These are phyloP conservation scores for Diophrys appendiculata DNA, from an alignment of 73 alveolate species.

Conservation along the genomic window DNA sequence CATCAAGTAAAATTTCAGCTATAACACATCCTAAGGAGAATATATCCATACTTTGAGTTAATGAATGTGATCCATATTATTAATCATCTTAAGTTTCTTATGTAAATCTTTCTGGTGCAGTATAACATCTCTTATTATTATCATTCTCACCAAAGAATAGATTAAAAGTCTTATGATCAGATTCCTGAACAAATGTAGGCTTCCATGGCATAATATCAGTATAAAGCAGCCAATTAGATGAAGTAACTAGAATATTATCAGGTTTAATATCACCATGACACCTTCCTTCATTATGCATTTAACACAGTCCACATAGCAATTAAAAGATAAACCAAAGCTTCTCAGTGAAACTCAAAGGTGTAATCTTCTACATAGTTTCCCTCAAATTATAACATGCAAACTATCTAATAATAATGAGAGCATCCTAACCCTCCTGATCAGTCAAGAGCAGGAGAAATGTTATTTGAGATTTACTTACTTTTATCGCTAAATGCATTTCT, in stretches of 20 bases:
- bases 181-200: slow-evolving; percentile 71
- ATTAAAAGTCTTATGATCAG: slow-evolving; percentile 71
- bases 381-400: slow-evolving; percentile 72
- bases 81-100: slow-evolving; percentile 32
- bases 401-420: slow-evolving; percentile 64
- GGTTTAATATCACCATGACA: slow-evolving; percentile 93
- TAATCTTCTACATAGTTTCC: slow-evolving; percentile 70
- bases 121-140: slow-evolving; percentile 81
- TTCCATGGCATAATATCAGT: slow-evolving; percentile 78
- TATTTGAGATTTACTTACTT: neutral
- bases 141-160: slow-evolving; percentile 78
- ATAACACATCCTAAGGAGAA: slow-evolving; percentile 85
- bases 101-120: slow-evolving; percentile 91
- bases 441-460: slow-evolving; percentile 1
- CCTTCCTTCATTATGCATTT: slow-evolving; percentile 66
- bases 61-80: slow-evolving; percentile 19
- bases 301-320: slow-evolving; percentile 72
- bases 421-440: slow-evolving; percentile 7
- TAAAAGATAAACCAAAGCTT: slow-evolving; percentile 84
- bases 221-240: slow-evolving; percentile 69
- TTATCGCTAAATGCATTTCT: slow-evolving; percentile 20
- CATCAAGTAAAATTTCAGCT: slow-evolving; percentile 89
- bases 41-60: slow-evolving; percentile 85
- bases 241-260: slow-evolving; percentile 76
- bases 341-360: slow-evolving; percentile 70